Evolutionary conservation across 2,329 filamentous ascomycete genomes (phyloP), one percentile per base, ranked within the genome.

Genomic region (Mollisiaceae sp.): DNA sequence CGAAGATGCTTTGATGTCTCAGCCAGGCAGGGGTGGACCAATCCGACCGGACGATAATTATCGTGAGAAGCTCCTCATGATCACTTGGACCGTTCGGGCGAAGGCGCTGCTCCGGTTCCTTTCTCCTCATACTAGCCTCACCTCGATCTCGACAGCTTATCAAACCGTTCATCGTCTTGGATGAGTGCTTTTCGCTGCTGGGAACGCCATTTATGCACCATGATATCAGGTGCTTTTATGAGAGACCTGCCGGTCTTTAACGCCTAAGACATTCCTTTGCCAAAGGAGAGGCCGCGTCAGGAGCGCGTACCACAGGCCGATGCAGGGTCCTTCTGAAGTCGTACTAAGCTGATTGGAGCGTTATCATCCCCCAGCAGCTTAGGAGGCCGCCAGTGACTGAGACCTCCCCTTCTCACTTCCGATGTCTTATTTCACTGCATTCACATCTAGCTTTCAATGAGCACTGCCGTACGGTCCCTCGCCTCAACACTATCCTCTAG

Each of bases 161-260:
- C 45, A 50, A 8, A 22, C 45, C 45, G 45, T 50, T 50, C n/a
- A 5, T 50, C 45, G n/a, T 6, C 14, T 18, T 32, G 27, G 14
- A 18, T 45, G 14, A 4, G 38, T 41, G 38, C 27, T 32, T 41
- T 4, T 41, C 38, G 15, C 8, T 4, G 43, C 15, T 47, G 18
- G 14, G 22, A n/a, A 50, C 41, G 58, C 58, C 41, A 38, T 41
- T 18, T n/a, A 50, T 60, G 58, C 58, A 60, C 41, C 20, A 50
- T 60, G 58, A 60, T 59, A 41, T 59, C 57, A 45, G 57, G 36
- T 39, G 24, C n/a, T 20, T 18, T 5, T 35, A 3, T 6, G 12
- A 4, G 38, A 58, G 55, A 41, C 35, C 50, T 47, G 58, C 4
- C 8, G 20, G n/a, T 50, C 15, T 50, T 27, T 22, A 4, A n/a